Conservation (phyloP, 1,284 basidiomycete genomes). For the Sporisorium scitamineum region DNA sequence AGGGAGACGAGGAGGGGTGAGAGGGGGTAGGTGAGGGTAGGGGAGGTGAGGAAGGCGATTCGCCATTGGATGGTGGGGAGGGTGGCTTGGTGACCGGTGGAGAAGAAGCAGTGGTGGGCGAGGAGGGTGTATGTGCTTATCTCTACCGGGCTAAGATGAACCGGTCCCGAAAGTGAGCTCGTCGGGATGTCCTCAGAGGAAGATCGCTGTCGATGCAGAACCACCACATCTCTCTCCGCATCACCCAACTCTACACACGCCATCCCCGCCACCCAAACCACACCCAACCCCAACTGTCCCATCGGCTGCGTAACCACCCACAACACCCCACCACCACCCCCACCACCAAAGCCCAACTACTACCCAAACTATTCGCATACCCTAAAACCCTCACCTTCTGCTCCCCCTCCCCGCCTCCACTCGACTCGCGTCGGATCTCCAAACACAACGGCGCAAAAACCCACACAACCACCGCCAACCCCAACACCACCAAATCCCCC, state of each 20-base stretch:
- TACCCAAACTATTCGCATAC: slow-evolving; percentile 89
- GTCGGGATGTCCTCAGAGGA: too few species aligned
- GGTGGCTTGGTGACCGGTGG: slow-evolving; percentile 91
- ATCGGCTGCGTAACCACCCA: slow-evolving; percentile 82
- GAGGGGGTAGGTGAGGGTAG: slow-evolving; percentile 79
- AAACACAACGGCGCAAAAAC: slow-evolving; percentile 62
- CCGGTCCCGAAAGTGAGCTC: background rate
- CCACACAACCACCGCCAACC: slow-evolving; percentile 55
- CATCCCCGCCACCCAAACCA: slow-evolving; percentile 74
- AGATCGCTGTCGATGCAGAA: slow-evolving; percentile 31
- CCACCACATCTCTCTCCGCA: slow-evolving; percentile 50
- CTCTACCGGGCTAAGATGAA: slow-evolving; percentile 39
- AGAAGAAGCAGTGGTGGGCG: slow-evolving; percentile 78
- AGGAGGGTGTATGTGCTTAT: slow-evolving; percentile 45
- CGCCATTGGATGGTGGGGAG: slow-evolving; percentile 96
- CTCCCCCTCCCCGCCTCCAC: slow-evolving; percentile 8
- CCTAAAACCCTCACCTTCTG: slow-evolving; percentile 78
- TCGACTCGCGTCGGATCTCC: slow-evolving; percentile 52
- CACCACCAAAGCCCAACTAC: slow-evolving; percentile 86
- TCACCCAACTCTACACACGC: slow-evolving; percentile 59
- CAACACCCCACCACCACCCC: slow-evolving; percentile 75
- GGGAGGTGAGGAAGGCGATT: slow-evolving; percentile 78
- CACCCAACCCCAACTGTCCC: slow-evolving; percentile 81
- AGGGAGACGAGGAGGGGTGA: slow-evolving; percentile 82
- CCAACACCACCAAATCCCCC: slow-evolving; percentile 36